Conservation (phyloP, 192 early-diverging fungal genomes). For the Backusella morwellensis region DNA sequence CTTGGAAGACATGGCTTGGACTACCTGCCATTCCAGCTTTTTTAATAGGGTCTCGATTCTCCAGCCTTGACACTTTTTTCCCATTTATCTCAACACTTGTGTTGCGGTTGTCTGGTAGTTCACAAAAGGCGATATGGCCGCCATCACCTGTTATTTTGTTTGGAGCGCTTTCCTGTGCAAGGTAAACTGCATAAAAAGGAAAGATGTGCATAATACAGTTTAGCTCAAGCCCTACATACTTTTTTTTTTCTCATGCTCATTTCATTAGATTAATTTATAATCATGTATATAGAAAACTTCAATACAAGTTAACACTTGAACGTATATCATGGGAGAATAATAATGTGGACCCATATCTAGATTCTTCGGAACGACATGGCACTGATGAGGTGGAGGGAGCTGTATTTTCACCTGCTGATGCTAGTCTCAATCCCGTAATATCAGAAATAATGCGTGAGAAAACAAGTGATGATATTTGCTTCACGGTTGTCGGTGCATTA, state of each 20-base stretch:
- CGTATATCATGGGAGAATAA: neutral
- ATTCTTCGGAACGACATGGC: neutral
- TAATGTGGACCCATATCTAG: neutral
- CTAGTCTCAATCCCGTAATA: neutral
- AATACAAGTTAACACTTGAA: neutral
- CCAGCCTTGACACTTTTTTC: conserved; percentile 52
- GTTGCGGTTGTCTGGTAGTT: conserved; percentile 44
- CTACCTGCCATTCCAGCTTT: conserved; percentile 49
- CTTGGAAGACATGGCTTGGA: conserved; percentile 62
- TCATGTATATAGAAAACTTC: neutral
- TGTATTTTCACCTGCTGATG: neutral
- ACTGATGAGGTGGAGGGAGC: neutral
- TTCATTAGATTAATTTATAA: neutral
- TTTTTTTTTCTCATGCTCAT: neutral
- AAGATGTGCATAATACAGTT: neutral
- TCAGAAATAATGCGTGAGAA: neutral
- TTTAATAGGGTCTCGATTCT: conserved; percentile 61
- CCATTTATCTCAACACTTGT: conserved; percentile 59
- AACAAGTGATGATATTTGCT: conserved; percentile 33
- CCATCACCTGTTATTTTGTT: conserved; percentile 59
- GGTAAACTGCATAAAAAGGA: conserved; percentile 24
- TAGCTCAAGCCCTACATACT: neutral
- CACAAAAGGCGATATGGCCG: conserved; percentile 47
- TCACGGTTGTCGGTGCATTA: conserved; percentile 63
- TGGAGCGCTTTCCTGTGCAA: conserved; percentile 58